Conservation (phyloP, 495 filamentous ascomycete genomes). For the Terfezia boudieri region DNA sequence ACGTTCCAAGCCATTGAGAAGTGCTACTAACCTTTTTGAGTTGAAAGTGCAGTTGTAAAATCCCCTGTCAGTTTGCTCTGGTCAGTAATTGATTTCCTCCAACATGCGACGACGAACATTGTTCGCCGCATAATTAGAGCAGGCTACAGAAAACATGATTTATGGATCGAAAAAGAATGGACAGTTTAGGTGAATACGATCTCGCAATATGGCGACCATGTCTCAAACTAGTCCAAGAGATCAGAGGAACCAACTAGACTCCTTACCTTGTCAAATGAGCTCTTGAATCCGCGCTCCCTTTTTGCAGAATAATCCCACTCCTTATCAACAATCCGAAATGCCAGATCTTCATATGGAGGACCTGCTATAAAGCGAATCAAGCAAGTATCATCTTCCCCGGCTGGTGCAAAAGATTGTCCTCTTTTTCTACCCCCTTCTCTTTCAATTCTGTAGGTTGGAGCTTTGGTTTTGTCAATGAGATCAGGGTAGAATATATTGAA, state of each 20-base stretch:
- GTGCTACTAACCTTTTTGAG: conserved; percentile 48
- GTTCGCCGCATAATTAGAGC: too few relatives aligned
- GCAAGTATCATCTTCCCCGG: conserved; percentile 96
- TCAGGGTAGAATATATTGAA: conserved; percentile 99
- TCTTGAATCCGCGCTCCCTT: conserved; percentile 81
- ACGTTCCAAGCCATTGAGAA: conserved; percentile 22
- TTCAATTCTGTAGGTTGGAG: conserved; percentile 86
- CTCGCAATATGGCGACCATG: conserved; percentile 4
- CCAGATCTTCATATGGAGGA: conserved; percentile 89
- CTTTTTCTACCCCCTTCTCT: conserved; percentile 70
- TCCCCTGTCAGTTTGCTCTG: conserved; percentile 35
- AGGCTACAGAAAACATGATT: too few relatives aligned
- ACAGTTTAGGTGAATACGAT: conserved; percentile 5
- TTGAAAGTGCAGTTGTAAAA: conserved; percentile 92
- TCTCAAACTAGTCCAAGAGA: conserved; percentile 27
- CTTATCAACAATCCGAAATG: conserved; percentile 92
- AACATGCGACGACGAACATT: too few relatives aligned
- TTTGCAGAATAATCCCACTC: conserved; percentile 99
- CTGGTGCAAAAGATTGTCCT: conserved; percentile 79
- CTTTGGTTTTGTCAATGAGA: conserved; percentile 85
- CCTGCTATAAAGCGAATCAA: conserved; percentile 90
- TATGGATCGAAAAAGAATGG: too few relatives aligned
- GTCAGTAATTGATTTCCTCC: too few relatives aligned
- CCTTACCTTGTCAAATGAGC: conserved; percentile 64
- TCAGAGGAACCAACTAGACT: too few relatives aligned